phyloP scores from a whole-genome alignment of 2,329 filamentous ascomycete genomes.

The Aureobasidium leucospermi region DNA sequence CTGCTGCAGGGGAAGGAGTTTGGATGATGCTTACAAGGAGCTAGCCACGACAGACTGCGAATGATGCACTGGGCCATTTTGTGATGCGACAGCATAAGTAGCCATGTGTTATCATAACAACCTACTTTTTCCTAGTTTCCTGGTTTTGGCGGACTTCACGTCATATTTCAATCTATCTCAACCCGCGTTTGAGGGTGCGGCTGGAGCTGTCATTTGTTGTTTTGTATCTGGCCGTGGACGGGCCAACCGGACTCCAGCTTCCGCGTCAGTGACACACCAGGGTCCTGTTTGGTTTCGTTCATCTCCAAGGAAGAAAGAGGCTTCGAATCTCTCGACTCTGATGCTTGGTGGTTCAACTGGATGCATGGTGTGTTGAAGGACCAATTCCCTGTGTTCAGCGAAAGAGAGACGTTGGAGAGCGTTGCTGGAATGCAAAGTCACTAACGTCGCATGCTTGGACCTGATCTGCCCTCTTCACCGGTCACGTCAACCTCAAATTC shows the following conservation, averaged over 20 bases:
- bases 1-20: conserved; percentile 3
- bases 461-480: no score
- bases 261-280: background rate
- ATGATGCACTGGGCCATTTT: conserved; percentile 1
- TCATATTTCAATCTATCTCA: conserved; percentile 8
- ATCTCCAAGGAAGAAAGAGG: background rate
- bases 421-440: no score
- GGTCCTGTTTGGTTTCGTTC: background rate
- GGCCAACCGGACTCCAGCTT: conserved; percentile 4
- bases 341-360: no score
- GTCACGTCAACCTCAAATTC: no score
- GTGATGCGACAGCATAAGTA: background rate
- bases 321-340: background rate
- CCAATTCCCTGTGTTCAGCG: no score
- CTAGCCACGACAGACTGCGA: conserved; percentile 6
- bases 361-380: no score
- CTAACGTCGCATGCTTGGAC: no score
- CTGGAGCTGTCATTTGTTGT: conserved; percentile 8
- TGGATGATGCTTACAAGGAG: conserved; percentile 11
- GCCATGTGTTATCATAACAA: background rate
- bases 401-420: no score
- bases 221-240: background rate
- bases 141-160: background rate
- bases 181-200: conserved; percentile 1
- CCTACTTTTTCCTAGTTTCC: background rate